These are phyloP conservation scores for Neopestalotiopsis rosae DNA, from an alignment of 2,329 filamentous ascomycete genomes.

Conservation along the genomic window DNA sequence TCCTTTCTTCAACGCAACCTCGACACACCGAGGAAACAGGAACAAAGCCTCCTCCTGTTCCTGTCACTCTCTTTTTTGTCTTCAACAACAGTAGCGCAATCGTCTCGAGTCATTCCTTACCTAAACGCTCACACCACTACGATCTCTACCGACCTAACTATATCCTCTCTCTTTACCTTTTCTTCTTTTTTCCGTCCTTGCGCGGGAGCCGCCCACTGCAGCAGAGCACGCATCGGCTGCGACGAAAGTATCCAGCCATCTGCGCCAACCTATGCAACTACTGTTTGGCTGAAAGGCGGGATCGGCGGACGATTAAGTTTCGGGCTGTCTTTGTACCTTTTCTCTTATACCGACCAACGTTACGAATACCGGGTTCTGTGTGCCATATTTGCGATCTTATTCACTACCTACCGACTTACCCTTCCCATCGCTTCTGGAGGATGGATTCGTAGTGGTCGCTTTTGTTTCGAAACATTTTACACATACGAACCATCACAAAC, in stretches of 20 bases:
- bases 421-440: neutral
- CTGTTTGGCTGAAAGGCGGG: neutral
- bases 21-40: neutral
- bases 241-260: slow-evolving; percentile 2
- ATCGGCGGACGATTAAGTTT: slow-evolving; percentile 6
- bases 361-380: neutral
- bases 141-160: slow-evolving; percentile 1
- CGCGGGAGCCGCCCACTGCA: neutral
- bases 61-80: neutral
- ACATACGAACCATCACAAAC: neutral
- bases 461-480: neutral
- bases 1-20: slow-evolving; percentile 1
- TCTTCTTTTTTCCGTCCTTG: neutral
- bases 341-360: slow-evolving; percentile 4
- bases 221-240: neutral
- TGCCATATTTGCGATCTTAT: slow-evolving; percentile 8
- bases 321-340: neutral
- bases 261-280: neutral
- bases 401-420: neutral
- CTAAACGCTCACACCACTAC: neutral
- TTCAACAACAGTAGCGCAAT: slow-evolving; percentile 7
- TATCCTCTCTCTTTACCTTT: neutral
- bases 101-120: slow-evolving; percentile 12
- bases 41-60: slow-evolving; percentile 4
- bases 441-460: slow-evolving; percentile 17